Evolutionary conservation across 2,329 filamentous ascomycete genomes (phyloP).

Genomic region (Cladobotryum protrusum): DNA sequence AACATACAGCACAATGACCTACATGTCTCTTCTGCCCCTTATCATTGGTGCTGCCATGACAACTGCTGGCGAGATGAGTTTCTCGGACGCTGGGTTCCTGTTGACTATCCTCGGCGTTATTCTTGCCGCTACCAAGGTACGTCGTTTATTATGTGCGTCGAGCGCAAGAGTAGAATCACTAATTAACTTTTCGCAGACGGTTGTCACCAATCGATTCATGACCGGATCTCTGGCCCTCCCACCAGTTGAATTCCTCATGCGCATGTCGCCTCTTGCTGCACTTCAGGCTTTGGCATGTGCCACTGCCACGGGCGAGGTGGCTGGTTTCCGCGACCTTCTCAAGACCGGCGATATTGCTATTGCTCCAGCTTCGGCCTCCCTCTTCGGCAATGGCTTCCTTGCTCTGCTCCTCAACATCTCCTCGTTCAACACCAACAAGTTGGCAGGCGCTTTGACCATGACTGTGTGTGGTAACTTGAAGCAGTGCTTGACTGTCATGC

Average conservation of each 20-base stretch:
- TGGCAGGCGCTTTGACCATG: slow-evolving; percentile 52
- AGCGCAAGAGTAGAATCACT: background rate
- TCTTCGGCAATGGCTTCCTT: slow-evolving; percentile 47
- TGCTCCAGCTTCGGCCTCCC: slow-evolving; percentile 32
- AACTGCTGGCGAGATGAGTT: slow-evolving; percentile 57
- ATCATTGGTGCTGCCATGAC: slow-evolving; percentile 54
- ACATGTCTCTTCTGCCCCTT: slow-evolving; percentile 55
- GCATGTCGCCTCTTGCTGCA: slow-evolving; percentile 56
- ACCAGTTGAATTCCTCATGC: slow-evolving; percentile 54
- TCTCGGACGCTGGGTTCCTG: slow-evolving; percentile 50
- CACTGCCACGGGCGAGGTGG: slow-evolving; percentile 46
- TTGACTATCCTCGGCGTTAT: slow-evolving; percentile 49
- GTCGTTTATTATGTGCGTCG: slow-evolving; percentile 2
- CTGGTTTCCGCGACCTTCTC: slow-evolving; percentile 32
- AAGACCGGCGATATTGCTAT: slow-evolving; percentile 30
- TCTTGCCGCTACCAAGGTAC: slow-evolving; percentile 49
- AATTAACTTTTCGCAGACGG: slow-evolving; percentile 36
- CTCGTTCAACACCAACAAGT: slow-evolving; percentile 53
- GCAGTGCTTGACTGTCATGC: slow-evolving; percentile 49
- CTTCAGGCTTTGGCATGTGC: slow-evolving; percentile 49
- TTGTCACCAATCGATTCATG: slow-evolving; percentile 59
- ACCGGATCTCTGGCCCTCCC: slow-evolving; percentile 52
- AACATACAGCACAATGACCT: slow-evolving; percentile 50
- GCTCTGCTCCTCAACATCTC: slow-evolving; percentile 52
- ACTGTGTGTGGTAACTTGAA: slow-evolving; percentile 55